These are phyloP conservation scores for Wickerhamiella azymoides DNA, from an alignment of 805 yeast genomes.

Conservation along the genomic window DNA sequence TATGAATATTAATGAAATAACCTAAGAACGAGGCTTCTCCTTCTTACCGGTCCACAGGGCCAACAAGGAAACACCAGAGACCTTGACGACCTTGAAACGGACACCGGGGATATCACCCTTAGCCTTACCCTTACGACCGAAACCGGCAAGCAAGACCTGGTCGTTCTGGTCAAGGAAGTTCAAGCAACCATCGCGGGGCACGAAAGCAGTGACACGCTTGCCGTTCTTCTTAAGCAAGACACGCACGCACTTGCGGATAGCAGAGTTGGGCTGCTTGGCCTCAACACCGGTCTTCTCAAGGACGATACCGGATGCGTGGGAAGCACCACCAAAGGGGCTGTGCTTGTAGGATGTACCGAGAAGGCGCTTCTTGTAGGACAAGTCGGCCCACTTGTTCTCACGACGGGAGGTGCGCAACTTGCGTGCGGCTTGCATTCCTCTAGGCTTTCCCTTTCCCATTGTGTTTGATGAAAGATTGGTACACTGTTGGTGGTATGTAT, in stretches of 20 bases:
- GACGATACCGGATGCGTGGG: conserved; percentile 99
- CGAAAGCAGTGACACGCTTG: conserved; percentile 99
- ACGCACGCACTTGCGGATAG: conserved; percentile 99
- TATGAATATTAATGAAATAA: neutral
- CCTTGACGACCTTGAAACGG: conserved; percentile 99
- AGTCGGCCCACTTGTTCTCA: conserved; percentile 99
- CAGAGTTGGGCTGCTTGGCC: conserved; percentile 99
- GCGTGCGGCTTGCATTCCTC: conserved; percentile 99
- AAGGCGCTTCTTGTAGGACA: conserved; percentile 94
- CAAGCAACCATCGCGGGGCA: conserved; percentile 99
- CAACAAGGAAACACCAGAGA: conserved; percentile 97
- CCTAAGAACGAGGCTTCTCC: conserved; percentile 87
- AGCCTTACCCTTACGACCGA: conserved; percentile 99
- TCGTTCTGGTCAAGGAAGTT: conserved; percentile 99
- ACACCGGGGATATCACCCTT: conserved; percentile 99
- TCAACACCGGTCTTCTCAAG: conserved; percentile 99
- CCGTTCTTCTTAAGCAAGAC: conserved; percentile 99
- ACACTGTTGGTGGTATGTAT: neutral
- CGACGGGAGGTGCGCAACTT: conserved; percentile 99
- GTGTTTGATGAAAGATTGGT: conserved; percentile 25
- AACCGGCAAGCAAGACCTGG: conserved; percentile 99
- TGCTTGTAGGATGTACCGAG: conserved; percentile 99
- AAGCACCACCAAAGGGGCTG: conserved; percentile 99
- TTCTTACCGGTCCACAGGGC: conserved; percentile 99
- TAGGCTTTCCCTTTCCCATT: conserved; percentile 99